A percentile compares a stretch with the other conserved stretches of the same genome.
These are phyloP conservation scores for Argentina anserina DNA, from an alignment of 306 rosid species.

Conservation along the genomic window DNA sequence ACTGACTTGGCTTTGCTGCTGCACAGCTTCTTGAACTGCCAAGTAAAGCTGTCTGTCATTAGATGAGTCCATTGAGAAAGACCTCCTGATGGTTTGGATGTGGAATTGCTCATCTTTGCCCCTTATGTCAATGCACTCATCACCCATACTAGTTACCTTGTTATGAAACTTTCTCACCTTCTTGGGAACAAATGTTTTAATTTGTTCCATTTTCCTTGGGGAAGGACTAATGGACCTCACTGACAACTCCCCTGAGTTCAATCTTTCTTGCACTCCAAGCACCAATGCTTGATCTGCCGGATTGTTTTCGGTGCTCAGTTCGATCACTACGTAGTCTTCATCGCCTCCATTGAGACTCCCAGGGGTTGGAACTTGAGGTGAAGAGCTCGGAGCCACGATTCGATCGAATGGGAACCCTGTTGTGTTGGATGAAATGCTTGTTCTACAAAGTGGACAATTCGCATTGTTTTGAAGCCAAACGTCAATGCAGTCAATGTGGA, in stretches of 20 bases:
- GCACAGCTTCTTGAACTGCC: conserved; percentile 71
- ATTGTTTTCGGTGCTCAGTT: conserved; percentile 36
- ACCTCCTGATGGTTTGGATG: conserved; percentile 82
- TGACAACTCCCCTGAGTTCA: conserved; percentile 30
- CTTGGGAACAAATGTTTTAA: conserved; percentile 26
- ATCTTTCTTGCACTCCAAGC: conserved; percentile 31
- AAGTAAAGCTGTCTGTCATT: conserved; percentile 65
- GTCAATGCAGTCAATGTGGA: conserved; percentile 93
- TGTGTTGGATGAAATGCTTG: conserved; percentile 51
- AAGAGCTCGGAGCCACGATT: conserved; percentile 37
- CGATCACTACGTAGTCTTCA: conserved; percentile 77
- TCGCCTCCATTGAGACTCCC: conserved; percentile 33
- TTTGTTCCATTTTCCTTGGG: conserved; percentile 35
- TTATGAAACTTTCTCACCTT: conserved; percentile 46
- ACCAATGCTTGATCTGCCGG: conserved; percentile 24
- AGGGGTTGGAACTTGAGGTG: conserved; percentile 36
- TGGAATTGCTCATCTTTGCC: conserved; percentile 69
- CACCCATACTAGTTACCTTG: conserved; percentile 80
- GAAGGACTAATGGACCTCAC: conserved; percentile 37
- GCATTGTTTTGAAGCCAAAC: conserved; percentile 87
- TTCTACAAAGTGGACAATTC: conserved; percentile 96
- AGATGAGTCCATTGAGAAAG: conserved; percentile 91
- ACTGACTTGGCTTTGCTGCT: conserved; percentile 37
- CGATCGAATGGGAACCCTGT: conserved; percentile 39
- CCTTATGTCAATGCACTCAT: conserved; percentile 77